These are phyloP conservation scores for Chalaropsis thielavioides DNA, from an alignment of 2,329 filamentous ascomycete genomes.

Conservation along the genomic window DNA sequence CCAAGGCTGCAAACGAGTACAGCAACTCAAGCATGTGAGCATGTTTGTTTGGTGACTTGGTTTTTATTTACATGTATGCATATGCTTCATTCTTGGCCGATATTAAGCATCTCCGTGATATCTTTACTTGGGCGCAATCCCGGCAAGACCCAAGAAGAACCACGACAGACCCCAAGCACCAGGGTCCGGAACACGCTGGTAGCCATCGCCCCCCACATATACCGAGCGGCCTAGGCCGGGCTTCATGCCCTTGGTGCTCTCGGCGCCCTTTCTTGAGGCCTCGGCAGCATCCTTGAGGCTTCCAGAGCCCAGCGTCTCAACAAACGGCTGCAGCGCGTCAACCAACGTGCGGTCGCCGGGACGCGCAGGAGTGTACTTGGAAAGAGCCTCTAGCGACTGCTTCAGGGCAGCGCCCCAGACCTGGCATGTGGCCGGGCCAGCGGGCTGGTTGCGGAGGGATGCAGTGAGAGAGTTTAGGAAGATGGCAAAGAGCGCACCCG, in stretches of 20 bases:
- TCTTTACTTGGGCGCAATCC: slow-evolving; percentile 19
- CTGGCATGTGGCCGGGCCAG: slow-evolving; percentile 29
- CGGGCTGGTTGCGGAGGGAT: slow-evolving; percentile 34
- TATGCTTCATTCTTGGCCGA: neutral
- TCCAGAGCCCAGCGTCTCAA: slow-evolving; percentile 53
- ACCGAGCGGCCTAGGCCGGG: slow-evolving; percentile 57
- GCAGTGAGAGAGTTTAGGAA: slow-evolving; percentile 76
- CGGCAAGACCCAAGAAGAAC: slow-evolving; percentile 67
- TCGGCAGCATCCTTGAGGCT: slow-evolving; percentile 59
- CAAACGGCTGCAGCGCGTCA: slow-evolving; percentile 80
- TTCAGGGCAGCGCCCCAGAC: slow-evolving; percentile 52
- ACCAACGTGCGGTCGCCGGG: slow-evolving; percentile 82
- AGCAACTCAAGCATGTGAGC: too few relatives aligned
- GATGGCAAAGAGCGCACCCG: slow-evolving; percentile 55
- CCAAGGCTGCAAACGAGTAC: too few relatives aligned
- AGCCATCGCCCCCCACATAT: slow-evolving; percentile 32
- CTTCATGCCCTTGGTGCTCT: slow-evolving; percentile 81
- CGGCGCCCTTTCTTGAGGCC: slow-evolving; percentile 60
- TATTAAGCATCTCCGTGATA: neutral
- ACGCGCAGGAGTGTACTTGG: slow-evolving; percentile 75
- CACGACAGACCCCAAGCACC: slow-evolving; percentile 63
- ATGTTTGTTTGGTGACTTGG: neutral
- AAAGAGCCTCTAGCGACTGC: slow-evolving; percentile 54
- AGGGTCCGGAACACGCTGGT: slow-evolving; percentile 39
- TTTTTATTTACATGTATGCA: neutral